Percentiles rank a stretch among this genome's conserved stretches.
phyloP scores from a whole-genome alignment of 2,329 filamentous ascomycete genomes.

The Anthostomella pinea region DNA sequence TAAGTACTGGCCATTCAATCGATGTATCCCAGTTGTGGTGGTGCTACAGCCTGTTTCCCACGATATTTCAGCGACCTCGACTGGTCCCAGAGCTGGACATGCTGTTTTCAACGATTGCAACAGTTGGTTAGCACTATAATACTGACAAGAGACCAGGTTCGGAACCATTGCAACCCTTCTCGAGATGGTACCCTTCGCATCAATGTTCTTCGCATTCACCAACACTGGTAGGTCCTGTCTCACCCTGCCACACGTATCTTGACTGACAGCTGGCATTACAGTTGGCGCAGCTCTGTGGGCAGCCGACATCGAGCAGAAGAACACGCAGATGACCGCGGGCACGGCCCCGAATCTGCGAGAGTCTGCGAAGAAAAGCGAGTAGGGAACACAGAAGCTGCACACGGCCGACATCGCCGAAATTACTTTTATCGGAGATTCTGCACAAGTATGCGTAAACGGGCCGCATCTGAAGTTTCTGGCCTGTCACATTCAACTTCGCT shows the following conservation, averaged over 20 bases:
- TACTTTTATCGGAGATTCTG: no score
- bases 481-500: no score
- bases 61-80: no score
- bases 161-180: conserved; percentile 71
- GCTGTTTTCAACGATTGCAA: no score
- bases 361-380: conserved; percentile 48
- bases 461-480: no score
- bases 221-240: conserved; percentile 60
- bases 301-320: conserved; percentile 70
- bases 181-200: conserved; percentile 80
- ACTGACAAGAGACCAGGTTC: no score
- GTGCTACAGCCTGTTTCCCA: no score
- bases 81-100: no score
- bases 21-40: no score
- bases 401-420: conserved; percentile 24
- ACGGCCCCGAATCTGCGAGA: conserved; percentile 51
- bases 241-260: conserved; percentile 2
- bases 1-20: conserved; percentile 41
- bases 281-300: conserved; percentile 95
- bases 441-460: no score
- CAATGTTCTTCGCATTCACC: conserved; percentile 84
- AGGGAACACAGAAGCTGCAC: conserved; percentile 20
- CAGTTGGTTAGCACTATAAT: conserved; percentile 1
- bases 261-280: conserved; percentile 29
- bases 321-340: conserved; percentile 46